phyloP scores from a whole-genome alignment of 1,284 basidiomycete genomes.

The Stereum hirsutum region DNA sequence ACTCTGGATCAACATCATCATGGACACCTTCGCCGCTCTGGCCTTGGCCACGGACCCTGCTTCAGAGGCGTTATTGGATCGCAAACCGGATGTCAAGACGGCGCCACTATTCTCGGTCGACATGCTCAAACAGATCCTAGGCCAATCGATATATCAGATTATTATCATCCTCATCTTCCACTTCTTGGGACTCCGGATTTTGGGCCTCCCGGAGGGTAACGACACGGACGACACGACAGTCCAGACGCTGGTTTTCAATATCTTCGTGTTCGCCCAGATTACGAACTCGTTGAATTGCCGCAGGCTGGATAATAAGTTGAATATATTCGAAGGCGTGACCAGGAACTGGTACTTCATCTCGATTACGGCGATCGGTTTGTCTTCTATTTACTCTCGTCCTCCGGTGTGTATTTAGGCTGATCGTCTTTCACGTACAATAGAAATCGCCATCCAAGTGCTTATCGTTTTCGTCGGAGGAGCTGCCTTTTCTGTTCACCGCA shows the following conservation, averaged over 20 bases:
- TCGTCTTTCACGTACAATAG: constrained; percentile 26
- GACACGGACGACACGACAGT: constrained; percentile 42
- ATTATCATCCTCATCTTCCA: constrained; percentile 83
- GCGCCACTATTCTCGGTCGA: constrained; percentile 86
- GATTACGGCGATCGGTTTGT: constrained; percentile 79
- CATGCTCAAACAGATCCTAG: constrained; percentile 92
- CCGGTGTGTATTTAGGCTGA: constrained; percentile 8
- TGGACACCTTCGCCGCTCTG: constrained; percentile 97
- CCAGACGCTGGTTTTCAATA: constrained; percentile 90
- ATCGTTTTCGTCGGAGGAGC: constrained; percentile 90
- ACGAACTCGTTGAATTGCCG: constrained; percentile 93
- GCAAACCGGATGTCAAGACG: constrained; percentile 85
- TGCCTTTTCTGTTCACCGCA: constrained; percentile 84
- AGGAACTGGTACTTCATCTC: constrained; percentile 81
- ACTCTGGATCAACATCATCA: constrained; percentile 95
- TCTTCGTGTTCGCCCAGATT: constrained; percentile 95
- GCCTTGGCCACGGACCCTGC: constrained; percentile 97
- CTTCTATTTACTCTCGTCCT: neutral
- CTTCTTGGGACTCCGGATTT: constrained; percentile 71
- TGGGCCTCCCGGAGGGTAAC: constrained; percentile 40
- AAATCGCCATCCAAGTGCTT: constrained; percentile 80
- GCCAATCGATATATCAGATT: constrained; percentile 88
- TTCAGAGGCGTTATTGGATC: constrained; percentile 69
- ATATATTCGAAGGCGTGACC: constrained; percentile 82
- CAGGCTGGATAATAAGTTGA: constrained; percentile 77